phyloP scores from a whole-genome alignment of 2,329 filamentous ascomycete genomes.

The Neophaeococcomyces mojaviensis region DNA sequence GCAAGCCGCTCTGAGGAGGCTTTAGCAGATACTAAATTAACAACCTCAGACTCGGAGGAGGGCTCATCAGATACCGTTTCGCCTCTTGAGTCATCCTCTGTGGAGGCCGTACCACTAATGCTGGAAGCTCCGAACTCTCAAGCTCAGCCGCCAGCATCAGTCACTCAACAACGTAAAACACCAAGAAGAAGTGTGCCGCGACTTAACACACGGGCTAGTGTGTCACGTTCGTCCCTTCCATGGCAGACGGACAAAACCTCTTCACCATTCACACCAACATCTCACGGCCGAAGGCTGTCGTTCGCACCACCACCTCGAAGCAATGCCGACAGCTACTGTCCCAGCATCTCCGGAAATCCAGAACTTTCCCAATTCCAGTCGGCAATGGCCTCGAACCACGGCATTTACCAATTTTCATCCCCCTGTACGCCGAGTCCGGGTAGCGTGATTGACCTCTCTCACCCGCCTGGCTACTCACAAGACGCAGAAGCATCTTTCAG shows the following conservation, averaged over 20 bases:
- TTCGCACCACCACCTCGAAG: constrained; percentile 7
- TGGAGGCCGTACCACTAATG: background rate
- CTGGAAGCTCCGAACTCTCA: background rate
- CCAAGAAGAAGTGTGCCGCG: background rate
- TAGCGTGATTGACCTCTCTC: constrained; percentile 19
- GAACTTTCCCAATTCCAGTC: no score
- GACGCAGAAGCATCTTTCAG: constrained; percentile 21
- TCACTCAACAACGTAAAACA: background rate
- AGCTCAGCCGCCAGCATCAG: background rate
- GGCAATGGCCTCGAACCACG: no score
- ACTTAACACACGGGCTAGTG: background rate
- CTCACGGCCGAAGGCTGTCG: constrained; percentile 3
- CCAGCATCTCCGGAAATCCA: constrained; percentile 6
- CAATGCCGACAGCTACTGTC: constrained; percentile 13
- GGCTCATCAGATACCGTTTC: background rate
- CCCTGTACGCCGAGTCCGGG: no score
- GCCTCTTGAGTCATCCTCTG: background rate
- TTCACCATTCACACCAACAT: constrained; percentile 9
- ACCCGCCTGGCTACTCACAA: constrained; percentile 28
- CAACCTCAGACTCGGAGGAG: background rate
- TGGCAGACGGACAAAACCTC: constrained; percentile 4
- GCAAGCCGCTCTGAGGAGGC: constrained; percentile 10
- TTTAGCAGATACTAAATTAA: background rate
- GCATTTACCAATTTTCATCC: no score
- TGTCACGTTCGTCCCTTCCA: background rate